Percentiles rank a stretch among this genome's conserved stretches.
These are phyloP conservation scores for Flaveria robusta DNA, from an alignment of 129 eudicot genomes.

Conservation along the genomic window DNA sequence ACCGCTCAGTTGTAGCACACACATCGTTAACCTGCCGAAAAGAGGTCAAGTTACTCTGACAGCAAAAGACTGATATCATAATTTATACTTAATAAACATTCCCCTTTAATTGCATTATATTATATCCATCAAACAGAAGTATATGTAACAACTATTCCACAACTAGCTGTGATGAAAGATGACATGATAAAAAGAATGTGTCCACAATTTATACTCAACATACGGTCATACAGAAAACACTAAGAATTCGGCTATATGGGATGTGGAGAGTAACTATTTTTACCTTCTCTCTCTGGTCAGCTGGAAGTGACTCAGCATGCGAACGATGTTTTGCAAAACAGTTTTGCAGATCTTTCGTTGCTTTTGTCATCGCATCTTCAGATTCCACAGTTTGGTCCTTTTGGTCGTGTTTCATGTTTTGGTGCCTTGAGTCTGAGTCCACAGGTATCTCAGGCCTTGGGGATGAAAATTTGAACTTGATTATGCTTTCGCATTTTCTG, in stretches of 20 bases:
- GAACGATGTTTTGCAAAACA: constrained; percentile 49
- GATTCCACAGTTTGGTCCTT: background rate
- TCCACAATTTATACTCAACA: background rate
- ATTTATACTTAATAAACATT: background rate
- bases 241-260: background rate
- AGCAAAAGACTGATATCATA: background rate
- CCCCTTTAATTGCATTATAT: background rate
- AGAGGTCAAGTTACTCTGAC: background rate
- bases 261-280: background rate
- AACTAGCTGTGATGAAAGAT: background rate
- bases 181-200: background rate
- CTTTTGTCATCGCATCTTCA: constrained; percentile 56
- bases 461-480: background rate
- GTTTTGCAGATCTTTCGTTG: constrained; percentile 46
- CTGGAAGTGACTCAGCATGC: constrained; percentile 52
- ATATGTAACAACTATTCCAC: background rate
- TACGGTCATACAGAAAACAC: background rate
- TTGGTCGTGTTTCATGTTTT: background rate
- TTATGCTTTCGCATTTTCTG: background rate
- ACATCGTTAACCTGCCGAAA: background rate
- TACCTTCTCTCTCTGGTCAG: constrained; percentile 55
- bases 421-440: background rate
- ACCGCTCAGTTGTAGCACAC: background rate
- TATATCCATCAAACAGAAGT: background rate
- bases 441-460: background rate